A percentile compares a stretch with the other conserved stretches of the same genome.
Evolutionary conservation across 768 basidiomycete genomes (phyloP).

Genomic region (Clathrus columnatus): DNA sequence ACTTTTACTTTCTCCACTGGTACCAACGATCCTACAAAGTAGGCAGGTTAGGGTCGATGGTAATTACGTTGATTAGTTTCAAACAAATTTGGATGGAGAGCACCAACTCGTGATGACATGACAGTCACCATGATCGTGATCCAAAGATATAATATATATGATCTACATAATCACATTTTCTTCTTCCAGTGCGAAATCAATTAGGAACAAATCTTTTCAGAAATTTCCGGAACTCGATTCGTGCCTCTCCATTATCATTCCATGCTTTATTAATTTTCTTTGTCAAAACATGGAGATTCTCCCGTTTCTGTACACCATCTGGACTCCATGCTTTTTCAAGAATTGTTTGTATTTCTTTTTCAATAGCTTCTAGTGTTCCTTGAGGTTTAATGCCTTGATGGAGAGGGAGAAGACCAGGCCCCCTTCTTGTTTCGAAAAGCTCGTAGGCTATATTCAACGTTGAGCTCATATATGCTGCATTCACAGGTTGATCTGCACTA

Average conservation of each 20-base stretch:
- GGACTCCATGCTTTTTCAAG: conserved; percentile 14
- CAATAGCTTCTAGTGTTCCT: conserved; percentile 17
- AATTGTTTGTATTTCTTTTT: conserved; percentile 10
- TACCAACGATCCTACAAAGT: conserved; percentile 14
- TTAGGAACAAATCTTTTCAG: not conserved
- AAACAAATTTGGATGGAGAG: too few relatives aligned
- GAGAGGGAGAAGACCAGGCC: conserved; percentile 11
- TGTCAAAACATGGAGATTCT: conserved; percentile 12
- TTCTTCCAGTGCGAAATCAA: too few relatives aligned
- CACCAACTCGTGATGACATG: too few relatives aligned
- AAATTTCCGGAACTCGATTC: not conserved
- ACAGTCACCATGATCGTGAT: too few relatives aligned
- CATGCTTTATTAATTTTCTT: not conserved
- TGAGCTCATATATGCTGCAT: conserved; percentile 15
- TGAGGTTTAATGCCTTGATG: conserved; percentile 14
- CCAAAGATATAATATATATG: too few relatives aligned
- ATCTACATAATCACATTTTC: too few relatives aligned
- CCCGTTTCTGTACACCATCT: conserved; percentile 16
- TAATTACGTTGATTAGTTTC: too few relatives aligned
- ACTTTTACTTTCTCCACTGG: too few relatives aligned
- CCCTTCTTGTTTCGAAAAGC: conserved; percentile 16
- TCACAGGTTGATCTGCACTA: conserved; percentile 18
- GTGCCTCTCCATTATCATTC: conserved; percentile 11
- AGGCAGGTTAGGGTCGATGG: conserved; percentile 2
- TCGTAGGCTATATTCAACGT: conserved; percentile 15